These are phyloP conservation scores for Pezizomycotina sp. DNA, from an alignment of 2,329 filamentous ascomycete species.

Conservation along the genomic window DNA sequence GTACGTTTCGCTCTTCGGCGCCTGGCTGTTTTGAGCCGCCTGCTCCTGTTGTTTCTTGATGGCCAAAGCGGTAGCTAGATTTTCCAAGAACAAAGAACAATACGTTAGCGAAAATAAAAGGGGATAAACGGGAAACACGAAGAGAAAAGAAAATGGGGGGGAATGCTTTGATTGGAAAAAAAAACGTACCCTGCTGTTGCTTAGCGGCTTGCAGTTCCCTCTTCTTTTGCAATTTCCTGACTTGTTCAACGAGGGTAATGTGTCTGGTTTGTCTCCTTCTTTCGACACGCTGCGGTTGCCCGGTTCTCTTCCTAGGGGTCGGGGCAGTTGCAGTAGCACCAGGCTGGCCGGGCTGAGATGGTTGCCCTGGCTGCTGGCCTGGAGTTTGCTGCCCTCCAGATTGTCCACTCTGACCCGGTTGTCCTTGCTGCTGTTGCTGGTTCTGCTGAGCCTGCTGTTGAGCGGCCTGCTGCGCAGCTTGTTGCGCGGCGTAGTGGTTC, in stretches of 20 bases:
- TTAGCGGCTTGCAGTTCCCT: conserved; percentile 73
- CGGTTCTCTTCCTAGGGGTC: conserved; percentile 48
- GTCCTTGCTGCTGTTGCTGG: conserved; percentile 46
- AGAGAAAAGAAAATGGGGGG: conserved; percentile 4
- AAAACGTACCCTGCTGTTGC: conserved; percentile 53
- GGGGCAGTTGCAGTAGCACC: conserved; percentile 37
- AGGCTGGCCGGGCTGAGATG: conserved; percentile 24
- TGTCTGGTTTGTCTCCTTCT: conserved; percentile 73
- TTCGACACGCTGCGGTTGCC: conserved; percentile 69
- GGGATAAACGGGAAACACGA: background rate
- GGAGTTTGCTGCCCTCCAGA: conserved; percentile 38
- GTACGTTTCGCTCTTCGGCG: conserved; percentile 42
- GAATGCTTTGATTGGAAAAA: conserved; percentile 34
- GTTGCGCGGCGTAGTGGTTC: conserved; percentile 41
- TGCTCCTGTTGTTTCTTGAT: conserved; percentile 71
- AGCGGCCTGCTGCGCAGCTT: conserved; percentile 27
- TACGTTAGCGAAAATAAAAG: background rate
- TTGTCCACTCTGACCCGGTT: conserved; percentile 40
- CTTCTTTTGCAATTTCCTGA: conserved; percentile 91
- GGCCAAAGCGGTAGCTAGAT: conserved; percentile 35
- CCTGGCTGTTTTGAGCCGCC: conserved; percentile 32
- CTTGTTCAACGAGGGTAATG: conserved; percentile 75
- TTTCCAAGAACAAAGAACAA: conserved; percentile 2
- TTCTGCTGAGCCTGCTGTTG: conserved; percentile 18
- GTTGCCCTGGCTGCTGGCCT: conserved; percentile 29